Base-by-base conservation (phyloP, 2,329 filamentous ascomycete species). In the Onygenales sp. region DNA sequence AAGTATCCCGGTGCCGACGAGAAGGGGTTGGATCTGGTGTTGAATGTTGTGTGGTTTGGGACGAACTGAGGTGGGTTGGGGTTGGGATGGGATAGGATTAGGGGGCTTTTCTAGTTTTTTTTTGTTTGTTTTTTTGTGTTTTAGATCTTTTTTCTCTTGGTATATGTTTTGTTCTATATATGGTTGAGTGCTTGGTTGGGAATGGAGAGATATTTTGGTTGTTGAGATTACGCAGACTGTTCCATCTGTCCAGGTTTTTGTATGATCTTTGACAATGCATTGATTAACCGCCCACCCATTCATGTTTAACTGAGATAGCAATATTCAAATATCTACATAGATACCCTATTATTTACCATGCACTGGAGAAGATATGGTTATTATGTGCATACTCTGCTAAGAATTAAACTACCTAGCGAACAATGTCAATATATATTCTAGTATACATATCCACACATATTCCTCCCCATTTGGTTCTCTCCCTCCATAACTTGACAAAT, bases 31-130 rank as follows among this genome's bases (percentile, higher is more conserved):
- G 75, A 77, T 60, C 69, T 77, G 49, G 73, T 77, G 36, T 66
- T 77, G 35, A 75, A 71, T 54, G 68, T 77, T 53, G 72, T 74
- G 21, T 77, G 75, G 75, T 72, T 77, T 54, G 67, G 68, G 7
- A 57, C 70, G 56, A 59, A 64, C 49, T 70, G 11, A 43, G 43
- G n/a, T 4, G 3, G 43, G 43, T 7, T 17, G 17, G 17, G 17
- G 17, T 17, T 17, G 17, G 17, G 17, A 17, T 17, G 17, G 17
- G 17, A 17, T 17, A 17, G 17, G 17, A 17, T 17, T 45, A 13
- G 7, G n/a, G n/a, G n/a, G 11, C 21, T 14, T 14, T 45, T 31
- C 11, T 13, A 45, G 11, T n/a, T 33, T 47, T 47, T 32, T 21
- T 21, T 11, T 47, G 32, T 10, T 13, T 17, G 17, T 17, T 17